Evolutionary conservation across 1,284 basidiomycete species (phyloP).

Genomic region (Heterobasidion irregulare): DNA sequence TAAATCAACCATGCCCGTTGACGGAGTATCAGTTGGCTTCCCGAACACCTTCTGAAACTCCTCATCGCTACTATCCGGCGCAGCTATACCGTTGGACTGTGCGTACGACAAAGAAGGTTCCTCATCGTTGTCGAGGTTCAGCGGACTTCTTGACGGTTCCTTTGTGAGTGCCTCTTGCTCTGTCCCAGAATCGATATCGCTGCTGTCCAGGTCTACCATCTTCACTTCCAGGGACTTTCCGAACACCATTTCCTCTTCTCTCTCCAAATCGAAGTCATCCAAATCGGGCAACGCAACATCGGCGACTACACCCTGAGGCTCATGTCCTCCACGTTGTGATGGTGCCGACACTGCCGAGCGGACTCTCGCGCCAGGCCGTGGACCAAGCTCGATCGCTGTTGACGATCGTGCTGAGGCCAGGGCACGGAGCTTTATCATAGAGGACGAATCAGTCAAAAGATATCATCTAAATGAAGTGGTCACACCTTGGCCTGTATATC

Average conservation of each 20-base stretch:
- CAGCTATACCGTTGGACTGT: background rate
- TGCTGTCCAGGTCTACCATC: background rate
- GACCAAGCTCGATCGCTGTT: conserved; percentile 8
- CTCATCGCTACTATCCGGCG: background rate
- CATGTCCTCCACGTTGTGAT: background rate
- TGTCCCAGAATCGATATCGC: background rate
- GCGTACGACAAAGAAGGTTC: background rate
- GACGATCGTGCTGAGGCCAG: conserved; percentile 6
- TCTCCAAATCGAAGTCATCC: conserved; percentile 15
- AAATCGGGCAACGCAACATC: conserved; percentile 9
- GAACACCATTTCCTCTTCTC: conserved; percentile 12
- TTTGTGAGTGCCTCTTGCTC: background rate
- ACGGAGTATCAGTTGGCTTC: background rate
- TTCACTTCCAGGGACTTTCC: conserved; percentile 10
- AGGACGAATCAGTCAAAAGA: no score
- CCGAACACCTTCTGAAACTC: background rate
- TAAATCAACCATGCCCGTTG: background rate
- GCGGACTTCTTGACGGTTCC: conserved; percentile 6
- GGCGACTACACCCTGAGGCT: background rate
- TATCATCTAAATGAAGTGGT: background rate
- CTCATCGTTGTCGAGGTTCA: conserved; percentile 22
- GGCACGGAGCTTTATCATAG: conserved; percentile 1
- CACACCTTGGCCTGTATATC: conserved; percentile 6
- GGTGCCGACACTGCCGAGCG: conserved; percentile 11
- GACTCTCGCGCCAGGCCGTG: conserved; percentile 7